These are phyloP conservation scores for Podospora tetraspora DNA, from an alignment of 495 filamentous ascomycete genomes.

Conservation along the genomic window DNA sequence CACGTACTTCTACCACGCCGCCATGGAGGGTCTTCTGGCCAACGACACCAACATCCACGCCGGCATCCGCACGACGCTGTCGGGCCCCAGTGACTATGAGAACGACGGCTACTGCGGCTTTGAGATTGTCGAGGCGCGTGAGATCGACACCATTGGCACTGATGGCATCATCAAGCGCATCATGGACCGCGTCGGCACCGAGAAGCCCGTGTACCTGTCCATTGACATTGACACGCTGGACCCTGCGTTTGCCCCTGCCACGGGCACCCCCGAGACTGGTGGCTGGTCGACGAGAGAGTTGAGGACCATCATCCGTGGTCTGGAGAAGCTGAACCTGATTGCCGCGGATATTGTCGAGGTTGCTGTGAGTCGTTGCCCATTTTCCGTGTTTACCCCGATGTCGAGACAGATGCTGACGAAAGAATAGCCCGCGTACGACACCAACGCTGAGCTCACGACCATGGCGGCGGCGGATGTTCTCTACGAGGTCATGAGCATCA, in stretches of 20 bases:
- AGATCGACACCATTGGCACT: constrained; percentile 63
- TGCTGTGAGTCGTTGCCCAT: constrained; percentile 32
- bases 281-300: constrained; percentile 76
- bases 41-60: constrained; percentile 71
- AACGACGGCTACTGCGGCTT: constrained; percentile 66
- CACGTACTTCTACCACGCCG: constrained; percentile 80
- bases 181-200: constrained; percentile 55
- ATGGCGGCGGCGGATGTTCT: constrained; percentile 76
- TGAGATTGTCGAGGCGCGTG: constrained; percentile 65
- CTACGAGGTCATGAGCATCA: constrained; percentile 82
- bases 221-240: constrained; percentile 77
- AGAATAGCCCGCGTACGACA: constrained; percentile 73
- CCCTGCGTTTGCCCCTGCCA: constrained; percentile 65
- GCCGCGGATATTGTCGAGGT: constrained; percentile 84
- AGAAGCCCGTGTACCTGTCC: constrained; percentile 64
- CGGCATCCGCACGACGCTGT: constrained; percentile 71
- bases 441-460: constrained; percentile 78
- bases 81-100: constrained; percentile 66
- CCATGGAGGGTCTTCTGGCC: constrained; percentile 66
- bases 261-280: constrained; percentile 70
- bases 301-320: constrained; percentile 63
- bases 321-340: constrained; percentile 66
- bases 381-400: too few relatives aligned
- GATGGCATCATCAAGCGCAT: constrained; percentile 61
- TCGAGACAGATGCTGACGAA: constrained; percentile 1